Percentiles rank a stretch among this genome's conserved stretches.
These are phyloP conservation scores for Salix suchowensis DNA, from an alignment of 345 rosid genomes.

Conservation along the genomic window DNA sequence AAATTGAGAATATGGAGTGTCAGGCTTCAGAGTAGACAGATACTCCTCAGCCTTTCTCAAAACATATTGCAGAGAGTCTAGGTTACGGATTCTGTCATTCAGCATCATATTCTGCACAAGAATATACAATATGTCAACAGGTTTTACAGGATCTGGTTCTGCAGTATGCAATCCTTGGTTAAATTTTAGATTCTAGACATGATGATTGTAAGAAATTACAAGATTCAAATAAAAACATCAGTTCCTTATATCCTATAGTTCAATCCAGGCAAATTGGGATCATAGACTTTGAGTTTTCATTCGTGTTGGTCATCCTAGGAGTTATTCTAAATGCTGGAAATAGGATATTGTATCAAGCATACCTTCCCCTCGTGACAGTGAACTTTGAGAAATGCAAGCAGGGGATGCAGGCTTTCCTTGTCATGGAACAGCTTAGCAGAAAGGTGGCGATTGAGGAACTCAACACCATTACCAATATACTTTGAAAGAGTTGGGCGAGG, in stretches of 20 bases:
- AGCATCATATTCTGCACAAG: slow-evolving; percentile 72
- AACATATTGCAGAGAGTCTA: slow-evolving; percentile 58
- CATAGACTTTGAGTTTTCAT: not conserved
- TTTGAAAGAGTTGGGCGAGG: slow-evolving; percentile 89
- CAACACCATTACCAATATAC: slow-evolving; percentile 90
- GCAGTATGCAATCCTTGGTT: not conserved
- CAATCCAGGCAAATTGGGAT: not conserved
- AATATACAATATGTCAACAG: not conserved
- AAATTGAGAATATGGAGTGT: slow-evolving; percentile 56
- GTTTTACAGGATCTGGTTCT: not conserved
- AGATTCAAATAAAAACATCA: not conserved
- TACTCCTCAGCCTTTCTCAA: slow-evolving; percentile 90
- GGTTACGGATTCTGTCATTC: slow-evolving; percentile 63
- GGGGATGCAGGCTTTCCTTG: slow-evolving; percentile 88
- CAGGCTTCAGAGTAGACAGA: slow-evolving; percentile 41
- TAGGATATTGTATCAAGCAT: not conserved
- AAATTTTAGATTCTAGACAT: not conserved
- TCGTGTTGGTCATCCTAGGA: not conserved
- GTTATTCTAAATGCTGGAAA: not conserved
- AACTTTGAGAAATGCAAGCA: slow-evolving; percentile 79
- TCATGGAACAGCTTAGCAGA: slow-evolving; percentile 93
- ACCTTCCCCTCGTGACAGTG: slow-evolving; percentile 87
- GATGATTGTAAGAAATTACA: not conserved
- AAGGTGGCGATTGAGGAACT: slow-evolving; percentile 95
- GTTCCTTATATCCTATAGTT: not conserved